Evolutionary conservation across 306 rosid species (phyloP), one percentile per base, ranked within the genome.

Genomic region (Medicago arabica): DNA sequence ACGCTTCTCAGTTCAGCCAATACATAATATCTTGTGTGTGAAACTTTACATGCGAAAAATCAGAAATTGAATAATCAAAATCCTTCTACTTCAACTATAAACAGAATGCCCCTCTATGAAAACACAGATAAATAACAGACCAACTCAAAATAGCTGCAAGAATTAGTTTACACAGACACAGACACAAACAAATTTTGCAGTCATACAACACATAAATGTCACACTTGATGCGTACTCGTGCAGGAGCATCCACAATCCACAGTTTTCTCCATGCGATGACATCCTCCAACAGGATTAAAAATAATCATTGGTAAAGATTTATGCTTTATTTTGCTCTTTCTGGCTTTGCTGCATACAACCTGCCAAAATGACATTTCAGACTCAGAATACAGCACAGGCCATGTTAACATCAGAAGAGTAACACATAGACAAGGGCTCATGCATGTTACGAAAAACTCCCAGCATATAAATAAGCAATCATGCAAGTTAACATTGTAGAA

Each of bases 271-370:
- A 61, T 75, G 73, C 59, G 43, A 43, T 41, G 38, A 61, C 64
- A 81, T 63, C 76, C 50, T 19, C 25, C 75, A 41, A 66, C 80
- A 74, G 76, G 75, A 60, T 74, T 41, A 54, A 69, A 78, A 78
- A 70, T 83, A 83, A 46, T 46, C 81, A 78, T 83, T 72, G 74
- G 67, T 67, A 78, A 67, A 85, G 76, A 75, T 79, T 79, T 59
- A 65, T 40, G 71, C 67, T 61, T 55, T 9, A 67, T 8, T 83
- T 65, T 72, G 76, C 83, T 68, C 75, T 82, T 78, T 74, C 88
- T 43, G 74, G 72, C 85, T 79, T 86, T 72, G 89, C 87, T 84
- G 90, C 80, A 70, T 61, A 82, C 93, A 85, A 85, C 93, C 96
- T 89, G 92, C 82, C 72, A 78, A 80, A 51, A 49, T 34, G 19